phyloP scores from a whole-genome alignment of 1,284 basidiomycete species.

The Ceratobasidium sp. region DNA sequence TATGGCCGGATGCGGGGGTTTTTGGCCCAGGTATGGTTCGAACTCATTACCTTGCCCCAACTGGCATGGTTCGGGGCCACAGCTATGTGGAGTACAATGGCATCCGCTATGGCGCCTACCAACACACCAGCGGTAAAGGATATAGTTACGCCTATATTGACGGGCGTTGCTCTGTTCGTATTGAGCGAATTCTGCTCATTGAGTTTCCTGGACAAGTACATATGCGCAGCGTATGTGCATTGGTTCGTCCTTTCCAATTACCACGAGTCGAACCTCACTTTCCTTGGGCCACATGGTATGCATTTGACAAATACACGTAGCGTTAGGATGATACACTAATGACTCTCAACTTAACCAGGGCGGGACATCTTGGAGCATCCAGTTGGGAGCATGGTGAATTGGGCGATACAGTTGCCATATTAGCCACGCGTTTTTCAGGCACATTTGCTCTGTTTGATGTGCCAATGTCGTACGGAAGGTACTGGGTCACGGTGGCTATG shows the following conservation, averaged over 20 bases:
- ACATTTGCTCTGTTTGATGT: not conserved
- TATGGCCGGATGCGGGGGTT: constrained; percentile 24
- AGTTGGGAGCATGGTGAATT: constrained; percentile 10
- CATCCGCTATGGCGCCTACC: not conserved
- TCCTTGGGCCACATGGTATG: constrained; percentile 23
- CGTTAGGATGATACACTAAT: no score
- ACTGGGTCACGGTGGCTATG: not conserved
- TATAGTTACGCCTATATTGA: constrained; percentile 24
- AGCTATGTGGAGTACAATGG: constrained; percentile 32
- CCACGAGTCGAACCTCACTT: not conserved
- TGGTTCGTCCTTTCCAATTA: not conserved
- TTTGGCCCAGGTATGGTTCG: constrained; percentile 13
- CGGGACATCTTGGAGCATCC: not conserved
- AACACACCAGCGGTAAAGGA: constrained; percentile 27
- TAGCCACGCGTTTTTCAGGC: not conserved
- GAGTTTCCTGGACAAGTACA: not conserved
- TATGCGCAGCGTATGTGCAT: not conserved
- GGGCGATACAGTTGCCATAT: not conserved
- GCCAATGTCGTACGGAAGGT: not conserved
- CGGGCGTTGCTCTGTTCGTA: not conserved
- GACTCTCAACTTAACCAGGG: not conserved
- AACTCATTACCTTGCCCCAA: constrained; percentile 6
- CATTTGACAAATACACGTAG: not conserved
- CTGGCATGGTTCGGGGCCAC: constrained; percentile 2
- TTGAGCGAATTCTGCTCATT: constrained; percentile 7